These are phyloP conservation scores for Ceratobasidium theobromae DNA, from an alignment of 1,284 basidiomycete species.

Conservation along the genomic window DNA sequence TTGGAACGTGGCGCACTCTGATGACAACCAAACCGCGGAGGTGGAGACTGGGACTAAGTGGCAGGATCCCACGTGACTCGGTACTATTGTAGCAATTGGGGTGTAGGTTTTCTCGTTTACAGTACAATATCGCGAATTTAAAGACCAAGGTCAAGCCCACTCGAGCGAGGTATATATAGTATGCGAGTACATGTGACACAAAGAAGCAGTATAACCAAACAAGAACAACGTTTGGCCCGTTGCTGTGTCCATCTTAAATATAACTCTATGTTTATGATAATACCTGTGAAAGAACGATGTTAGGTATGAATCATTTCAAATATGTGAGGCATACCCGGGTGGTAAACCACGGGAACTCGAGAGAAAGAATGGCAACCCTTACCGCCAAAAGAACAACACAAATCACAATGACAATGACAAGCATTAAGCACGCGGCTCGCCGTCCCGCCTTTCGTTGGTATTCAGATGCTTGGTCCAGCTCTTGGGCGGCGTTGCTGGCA, in stretches of 20 bases:
- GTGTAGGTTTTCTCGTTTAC: too few relatives aligned
- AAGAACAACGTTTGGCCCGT: too few relatives aligned
- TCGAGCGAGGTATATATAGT: neutral
- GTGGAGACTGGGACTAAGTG: too few relatives aligned
- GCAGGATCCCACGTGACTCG: neutral
- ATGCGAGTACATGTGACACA: neutral
- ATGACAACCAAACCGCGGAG: too few relatives aligned
- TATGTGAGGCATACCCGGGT: slow-evolving; percentile 8
- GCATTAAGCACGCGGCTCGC: slow-evolving; percentile 84
- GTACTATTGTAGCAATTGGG: too few relatives aligned
- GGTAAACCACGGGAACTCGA: slow-evolving; percentile 26
- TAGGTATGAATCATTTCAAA: neutral
- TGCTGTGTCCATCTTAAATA: too few relatives aligned
- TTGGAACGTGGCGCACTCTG: neutral
- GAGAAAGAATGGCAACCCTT: slow-evolving; percentile 42
- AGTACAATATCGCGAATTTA: too few relatives aligned
- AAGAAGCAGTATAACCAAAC: neutral
- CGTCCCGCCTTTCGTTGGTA: slow-evolving; percentile 95
- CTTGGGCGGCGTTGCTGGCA: slow-evolving; percentile 81
- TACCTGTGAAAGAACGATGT: neutral
- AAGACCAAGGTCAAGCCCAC: too few relatives aligned
- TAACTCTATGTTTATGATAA: too few relatives aligned
- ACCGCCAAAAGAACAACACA: slow-evolving; percentile 92
- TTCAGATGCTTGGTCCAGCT: slow-evolving; percentile 86
- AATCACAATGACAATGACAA: slow-evolving; percentile 85